Evolutionary conservation across 345 rosid species (phyloP).

Genomic region (Ailanthus altissimus): DNA sequence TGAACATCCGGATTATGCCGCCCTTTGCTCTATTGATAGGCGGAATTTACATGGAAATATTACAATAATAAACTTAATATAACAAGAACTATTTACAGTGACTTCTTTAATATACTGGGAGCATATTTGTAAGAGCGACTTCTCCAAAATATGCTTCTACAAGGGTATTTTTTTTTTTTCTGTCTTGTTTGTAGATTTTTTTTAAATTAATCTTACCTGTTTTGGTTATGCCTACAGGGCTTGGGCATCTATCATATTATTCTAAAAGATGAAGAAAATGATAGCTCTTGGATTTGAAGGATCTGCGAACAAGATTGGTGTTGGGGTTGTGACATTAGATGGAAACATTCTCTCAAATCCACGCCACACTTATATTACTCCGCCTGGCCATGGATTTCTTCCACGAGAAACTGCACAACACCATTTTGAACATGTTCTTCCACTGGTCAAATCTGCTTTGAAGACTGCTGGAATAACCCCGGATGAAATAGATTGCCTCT

Average conservation of each 20-base stretch:
- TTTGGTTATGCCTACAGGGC: not conserved
- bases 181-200: not conserved
- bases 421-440: conserved; percentile 81
- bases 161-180: not conserved
- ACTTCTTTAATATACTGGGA: too few relatives aligned
- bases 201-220: not conserved
- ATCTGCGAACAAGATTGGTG: conserved; percentile 92
- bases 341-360: conserved; percentile 91
- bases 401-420: conserved; percentile 96
- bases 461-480: conserved; percentile 62
- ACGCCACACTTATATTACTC: conserved; percentile 91
- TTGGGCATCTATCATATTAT: not conserved
- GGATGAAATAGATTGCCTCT: conserved; percentile 78
- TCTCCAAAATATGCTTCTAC: too few relatives aligned
- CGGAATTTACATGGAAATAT: too few relatives aligned
- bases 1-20: too few relatives aligned
- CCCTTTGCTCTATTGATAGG: too few relatives aligned
- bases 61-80: too few relatives aligned
- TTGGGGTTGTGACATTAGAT: conserved; percentile 81
- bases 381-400: conserved; percentile 96
- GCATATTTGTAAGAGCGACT: too few relatives aligned
- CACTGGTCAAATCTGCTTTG: conserved; percentile 72
- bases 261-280: conserved; percentile 57
- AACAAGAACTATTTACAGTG: too few relatives aligned
- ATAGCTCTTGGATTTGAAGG: conserved; percentile 92